Percentiles rank a stretch among this genome's conserved stretches.
phyloP scores from a whole-genome alignment of 805 yeast genomes.

The Aciculoconidium aculeatum region DNA sequence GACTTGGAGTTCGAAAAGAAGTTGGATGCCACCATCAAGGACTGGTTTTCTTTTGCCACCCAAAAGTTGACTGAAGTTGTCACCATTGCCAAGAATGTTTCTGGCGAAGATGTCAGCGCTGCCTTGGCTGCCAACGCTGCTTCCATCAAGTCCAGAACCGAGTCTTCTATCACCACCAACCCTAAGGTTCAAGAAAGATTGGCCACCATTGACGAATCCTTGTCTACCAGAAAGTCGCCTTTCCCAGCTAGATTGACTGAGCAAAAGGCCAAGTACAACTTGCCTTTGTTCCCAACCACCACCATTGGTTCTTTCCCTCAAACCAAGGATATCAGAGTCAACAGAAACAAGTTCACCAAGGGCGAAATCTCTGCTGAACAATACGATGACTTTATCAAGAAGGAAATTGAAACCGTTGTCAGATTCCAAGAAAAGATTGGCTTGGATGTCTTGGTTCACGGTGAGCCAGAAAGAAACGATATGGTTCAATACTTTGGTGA shows the following conservation, averaged over 20 bases:
- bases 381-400: slow-evolving; percentile 93
- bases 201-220: slow-evolving; percentile 65
- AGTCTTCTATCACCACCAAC: slow-evolving; percentile 87
- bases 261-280: slow-evolving; percentile 82
- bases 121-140: slow-evolving; percentile 81
- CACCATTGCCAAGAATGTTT: slow-evolving; percentile 77
- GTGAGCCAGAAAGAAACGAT: slow-evolving; percentile 99
- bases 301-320: slow-evolving; percentile 99
- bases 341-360: slow-evolving; percentile 97
- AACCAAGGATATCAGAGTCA: slow-evolving; percentile 97
- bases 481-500: slow-evolving; percentile 99
- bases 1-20: slow-evolving; percentile 90
- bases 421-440: slow-evolving; percentile 99
- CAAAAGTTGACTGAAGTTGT: slow-evolving; percentile 94
- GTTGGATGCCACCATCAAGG: slow-evolving; percentile 85
- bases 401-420: slow-evolving; percentile 93
- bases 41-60: slow-evolving; percentile 98
- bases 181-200: slow-evolving; percentile 85
- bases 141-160: slow-evolving; percentile 78
- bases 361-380: slow-evolving; percentile 93
- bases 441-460: slow-evolving; percentile 96
- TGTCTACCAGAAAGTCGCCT: slow-evolving; percentile 78
- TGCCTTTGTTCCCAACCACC: slow-evolving; percentile 99
- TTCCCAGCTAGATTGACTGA: slow-evolving; percentile 83
- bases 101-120: slow-evolving; percentile 74